These are phyloP conservation scores for Penicillium glabrum DNA, from an alignment of 2,329 filamentous ascomycete species.

Conservation along the genomic window DNA sequence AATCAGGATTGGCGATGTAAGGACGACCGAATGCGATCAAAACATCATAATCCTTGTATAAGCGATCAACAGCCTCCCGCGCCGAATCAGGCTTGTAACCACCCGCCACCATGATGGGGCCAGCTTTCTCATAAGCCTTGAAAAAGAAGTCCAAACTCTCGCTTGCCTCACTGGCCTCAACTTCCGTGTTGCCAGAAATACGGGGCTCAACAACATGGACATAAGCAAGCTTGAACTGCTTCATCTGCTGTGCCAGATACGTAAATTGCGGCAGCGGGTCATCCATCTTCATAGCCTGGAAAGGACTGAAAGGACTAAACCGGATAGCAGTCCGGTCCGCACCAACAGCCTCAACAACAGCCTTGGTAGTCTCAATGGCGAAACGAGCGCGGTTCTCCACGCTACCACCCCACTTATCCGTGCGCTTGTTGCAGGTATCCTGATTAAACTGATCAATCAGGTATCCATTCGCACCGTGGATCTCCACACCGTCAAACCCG, in stretches of 20 bases:
- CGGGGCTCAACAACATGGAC: constrained; percentile 63
- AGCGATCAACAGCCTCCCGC: constrained; percentile 33
- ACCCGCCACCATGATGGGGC: constrained; percentile 53
- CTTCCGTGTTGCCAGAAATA: constrained; percentile 32
- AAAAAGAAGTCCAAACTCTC: constrained; percentile 46
- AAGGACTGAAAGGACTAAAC: constrained; percentile 45
- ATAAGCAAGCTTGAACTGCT: constrained; percentile 57
- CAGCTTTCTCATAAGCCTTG: constrained; percentile 40
- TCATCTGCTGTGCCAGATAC: constrained; percentile 55
- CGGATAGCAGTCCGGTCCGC: constrained; percentile 47
- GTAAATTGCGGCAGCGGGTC: constrained; percentile 65
- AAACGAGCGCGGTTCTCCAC: constrained; percentile 56
- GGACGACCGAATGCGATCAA: constrained; percentile 44
- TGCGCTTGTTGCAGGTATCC: constrained; percentile 48
- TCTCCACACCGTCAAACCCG: constrained; percentile 55
- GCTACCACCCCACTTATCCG: constrained; percentile 52
- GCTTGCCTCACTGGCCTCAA: constrained; percentile 36
- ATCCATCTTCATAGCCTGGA: constrained; percentile 56
- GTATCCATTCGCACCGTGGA: constrained; percentile 53
- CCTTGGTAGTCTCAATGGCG: constrained; percentile 51
- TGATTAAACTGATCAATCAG: constrained; percentile 54
- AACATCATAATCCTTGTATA: constrained; percentile 31
- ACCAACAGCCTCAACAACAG: constrained; percentile 47
- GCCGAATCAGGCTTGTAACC: constrained; percentile 46
- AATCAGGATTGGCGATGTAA: constrained; percentile 49